Base-by-base conservation (phyloP, 1,139 yeast genomes). In the Trichomonascaceae sp. region DNA sequence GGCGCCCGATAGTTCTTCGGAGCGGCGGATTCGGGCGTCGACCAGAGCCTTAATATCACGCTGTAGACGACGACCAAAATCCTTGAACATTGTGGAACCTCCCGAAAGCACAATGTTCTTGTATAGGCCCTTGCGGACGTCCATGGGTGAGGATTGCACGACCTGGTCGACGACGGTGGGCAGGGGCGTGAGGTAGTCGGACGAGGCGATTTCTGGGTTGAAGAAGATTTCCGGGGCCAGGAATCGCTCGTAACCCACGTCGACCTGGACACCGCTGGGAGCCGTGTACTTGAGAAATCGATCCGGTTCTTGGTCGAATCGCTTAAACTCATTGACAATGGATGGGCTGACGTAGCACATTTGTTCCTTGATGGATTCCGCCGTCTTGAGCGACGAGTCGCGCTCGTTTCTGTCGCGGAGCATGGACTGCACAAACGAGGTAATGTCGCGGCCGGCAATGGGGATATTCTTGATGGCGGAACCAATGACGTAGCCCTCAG, bases 51-150 rank as follows among this genome's bases (percentile, higher is more conserved):
- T 84, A 55, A 92, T 68, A 58, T 92, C 99, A 60, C 97, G 78
- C 62, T 92, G 98, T 47, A 92, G 68, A 61, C 99, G 76, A 63
- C 97, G 79, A 36, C 97, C 97, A 53, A 89, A 92, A 59, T 89
- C 97, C 55, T 85, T 85, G 59, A 92, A 92, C 98, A 89, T 89
- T 17, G 99, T 89, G 2, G 96, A 85, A 33, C 99, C 99, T 48
- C 98, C 95, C 16, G 92, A 78, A 39, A 84, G 68, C 17, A 92
- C 99, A 53, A 92, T 89, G 60, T 92, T 92, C 59, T 79, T 82
- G 65, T 89, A 89, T 41, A 92, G 71, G 40, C 93, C 94, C 59
- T 89, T 87, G 62, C 99, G 81, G 30, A 92, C 98, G 65, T 92
- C 99, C 47, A 92, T 85, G 40, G 99, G 99, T 27, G 94, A 77